Percentiles rank a stretch among this genome's conserved stretches.
phyloP scores from a whole-genome alignment of 1,284 basidiomycete genomes.

The Apiotrichum porosum region DNA sequence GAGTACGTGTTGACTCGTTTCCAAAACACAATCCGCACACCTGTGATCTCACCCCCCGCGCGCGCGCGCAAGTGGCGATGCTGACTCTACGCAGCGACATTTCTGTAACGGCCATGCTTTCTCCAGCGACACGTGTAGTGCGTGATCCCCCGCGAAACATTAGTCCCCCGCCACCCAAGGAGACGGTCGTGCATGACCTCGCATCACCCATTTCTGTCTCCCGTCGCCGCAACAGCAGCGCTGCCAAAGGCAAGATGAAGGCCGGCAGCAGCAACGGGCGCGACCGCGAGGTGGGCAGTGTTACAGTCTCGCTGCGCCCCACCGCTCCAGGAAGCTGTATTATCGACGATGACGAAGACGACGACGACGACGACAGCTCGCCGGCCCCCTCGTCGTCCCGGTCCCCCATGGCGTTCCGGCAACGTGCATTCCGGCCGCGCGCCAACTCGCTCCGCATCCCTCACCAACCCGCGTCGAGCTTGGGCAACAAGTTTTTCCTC shows the following conservation, averaged over 20 bases:
- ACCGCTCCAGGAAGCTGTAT: conserved; percentile 4
- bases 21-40: too few relatives aligned
- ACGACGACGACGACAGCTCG: conserved; percentile 2
- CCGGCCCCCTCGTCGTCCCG: conserved; percentile 1
- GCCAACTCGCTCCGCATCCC: conserved; percentile 30
- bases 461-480: conserved; percentile 2
- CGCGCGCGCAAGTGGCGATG: too few relatives aligned
- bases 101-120: conserved; percentile 1
- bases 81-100: not conserved
- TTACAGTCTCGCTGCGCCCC: conserved; percentile 30
- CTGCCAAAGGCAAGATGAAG: conserved; percentile 3
- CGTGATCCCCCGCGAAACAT: too few relatives aligned
- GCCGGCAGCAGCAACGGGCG: conserved; percentile 9
- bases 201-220: not conserved
- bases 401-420: not conserved
- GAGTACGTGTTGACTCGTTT: conserved; percentile 1
- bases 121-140: too few relatives aligned
- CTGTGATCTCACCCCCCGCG: too few relatives aligned
- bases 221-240: not conserved
- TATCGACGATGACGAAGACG: conserved; percentile 10
- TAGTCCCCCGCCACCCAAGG: too few relatives aligned
- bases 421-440: conserved; percentile 14
- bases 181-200: not conserved
- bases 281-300: conserved; percentile 28
- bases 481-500: conserved; percentile 28